Evolutionary conservation across 2,329 filamentous ascomycete species (phyloP).

Genomic region (Pseudogymnoascus pannorum): DNA sequence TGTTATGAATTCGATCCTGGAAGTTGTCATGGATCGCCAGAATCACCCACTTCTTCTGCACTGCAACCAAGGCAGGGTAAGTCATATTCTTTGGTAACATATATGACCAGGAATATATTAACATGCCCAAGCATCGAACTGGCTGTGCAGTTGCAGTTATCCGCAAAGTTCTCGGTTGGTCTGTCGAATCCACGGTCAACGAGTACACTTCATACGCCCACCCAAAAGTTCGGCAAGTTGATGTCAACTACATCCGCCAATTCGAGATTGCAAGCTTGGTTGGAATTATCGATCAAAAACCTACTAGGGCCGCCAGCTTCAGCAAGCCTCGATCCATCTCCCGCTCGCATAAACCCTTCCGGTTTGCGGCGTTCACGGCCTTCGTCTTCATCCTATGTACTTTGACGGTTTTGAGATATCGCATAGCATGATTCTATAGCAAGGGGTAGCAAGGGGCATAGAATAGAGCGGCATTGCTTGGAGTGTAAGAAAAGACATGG

Average conservation of each 20-base stretch:
- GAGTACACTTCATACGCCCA: constrained; percentile 66
- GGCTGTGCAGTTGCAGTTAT: constrained; percentile 81
- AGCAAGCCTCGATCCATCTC: background rate
- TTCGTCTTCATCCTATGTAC: constrained; percentile 6
- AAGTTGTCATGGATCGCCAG: constrained; percentile 59
- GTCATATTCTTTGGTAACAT: constrained; percentile 16
- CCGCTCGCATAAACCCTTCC: background rate
- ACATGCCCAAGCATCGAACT: constrained; percentile 61
- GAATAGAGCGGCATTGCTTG: background rate
- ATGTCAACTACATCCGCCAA: constrained; percentile 49
- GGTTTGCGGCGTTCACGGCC: background rate
- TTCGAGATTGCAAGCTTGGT: constrained; percentile 39
- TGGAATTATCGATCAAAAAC: constrained; percentile 16
- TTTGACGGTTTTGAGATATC: constrained; percentile 7
- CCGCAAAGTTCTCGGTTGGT: constrained; percentile 65
- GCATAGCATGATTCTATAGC: constrained; percentile 8
- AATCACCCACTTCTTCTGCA: constrained; percentile 82
- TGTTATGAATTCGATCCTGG: constrained; percentile 64
- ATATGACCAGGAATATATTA: constrained; percentile 10
- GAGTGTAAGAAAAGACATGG: constrained; percentile 4
- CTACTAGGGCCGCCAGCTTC: background rate
- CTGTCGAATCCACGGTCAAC: constrained; percentile 51
- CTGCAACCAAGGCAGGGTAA: constrained; percentile 82
- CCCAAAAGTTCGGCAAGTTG: constrained; percentile 53
- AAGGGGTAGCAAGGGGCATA: too few species aligned